Evolutionary conservation across 2,329 filamentous ascomycete species (phyloP), one percentile per base, ranked within the genome.

Genomic region (Clonostachys byssicola): DNA sequence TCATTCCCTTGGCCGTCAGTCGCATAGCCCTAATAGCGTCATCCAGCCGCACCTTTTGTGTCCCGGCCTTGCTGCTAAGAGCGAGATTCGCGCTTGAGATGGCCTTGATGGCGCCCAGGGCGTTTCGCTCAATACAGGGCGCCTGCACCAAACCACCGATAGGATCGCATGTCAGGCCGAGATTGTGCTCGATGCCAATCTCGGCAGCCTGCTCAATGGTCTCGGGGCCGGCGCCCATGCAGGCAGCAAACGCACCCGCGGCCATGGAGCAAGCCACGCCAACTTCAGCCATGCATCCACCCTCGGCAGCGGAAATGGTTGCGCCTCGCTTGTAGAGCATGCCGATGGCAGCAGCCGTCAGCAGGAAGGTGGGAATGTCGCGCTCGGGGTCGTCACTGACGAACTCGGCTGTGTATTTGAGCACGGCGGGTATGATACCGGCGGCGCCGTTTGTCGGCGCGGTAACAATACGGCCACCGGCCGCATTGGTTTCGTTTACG

Each of bases 291-390:
- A 77, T 77, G 58, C 73, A 77, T 0, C 73, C 73, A 38, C 73
- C 73, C 51, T 77, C 73, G 3, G 73, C 73, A 1, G 73, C 73
- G 1, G 72, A 75, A 50, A 77, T 77, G 17, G 72, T 76, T 1
- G 73, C 73, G 5, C 73, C 73, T 16, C 73, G 71, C 62, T 77
- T 77, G 62, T 75, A 77, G 18, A 77, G 64, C 73, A 77, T 77
- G 42, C 73, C 73, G 18, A 77, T 74, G 6, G 73, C 73, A 1
- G 73, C 64, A 3, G 73, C 69, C 2, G 73, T 77, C 2, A 77
- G 62, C 1, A 77, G 59, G 55, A 77, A 77, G 0, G 72, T 76
- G 5, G 70, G 62, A 12, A 74, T 65, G 47, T 77, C 73, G 41
- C 73, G 72, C 49, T 76, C 72, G 2, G 68, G 60, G 38, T 75